Evolutionary conservation across 129 eudicot species (phyloP), one percentile per base, ranked within the genome.

Genomic region (Centrapalus pauciflorus): DNA sequence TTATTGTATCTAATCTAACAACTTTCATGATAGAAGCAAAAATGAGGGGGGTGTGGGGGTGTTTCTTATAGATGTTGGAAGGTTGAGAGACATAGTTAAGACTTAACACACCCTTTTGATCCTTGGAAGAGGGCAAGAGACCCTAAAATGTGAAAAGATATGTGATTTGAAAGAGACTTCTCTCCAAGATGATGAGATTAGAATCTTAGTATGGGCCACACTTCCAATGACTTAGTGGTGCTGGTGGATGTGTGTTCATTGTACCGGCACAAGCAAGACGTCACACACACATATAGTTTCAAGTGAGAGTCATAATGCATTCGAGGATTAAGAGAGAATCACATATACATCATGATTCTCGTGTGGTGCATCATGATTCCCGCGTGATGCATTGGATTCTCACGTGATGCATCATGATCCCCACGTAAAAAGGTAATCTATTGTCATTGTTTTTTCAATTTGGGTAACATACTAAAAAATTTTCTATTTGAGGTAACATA

Each of bases 141-240:
- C 77, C 70, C 48, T 19, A 67, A 79, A 73, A 60, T 73, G 75
- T 60, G 83, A 73, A 73, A 67, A 49, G 79, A 43, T 60, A 41
- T 61, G 46, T 55, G 50, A 58, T 59, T 51, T 51, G 79, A 79
- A 79, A 79, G 67, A 67, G 83, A 79, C 79, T 27, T 67, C 67
- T 60, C 79, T 67, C 55, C 72, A 67, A 67, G 63, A 29, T 32
- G 76, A 64, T 43, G 79, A 67, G 76, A 79, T 52, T 34, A 49
- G 67, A 71, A 70, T 77, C 77, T 77, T 77, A 70, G 81, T 23
- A 63, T 70, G 76, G 81, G 81, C 77, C 77, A 77, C 77, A 77
- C 76, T 55, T 30, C 45, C 28, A 54, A 7, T 46, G 70, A 49
- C 67, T 55, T 46, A 64, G 7, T 60, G 37, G 49, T 43, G 26